Conservation (phyloP, 2,329 filamentous ascomycete genomes). For the Apiospora saccharicola region DNA sequence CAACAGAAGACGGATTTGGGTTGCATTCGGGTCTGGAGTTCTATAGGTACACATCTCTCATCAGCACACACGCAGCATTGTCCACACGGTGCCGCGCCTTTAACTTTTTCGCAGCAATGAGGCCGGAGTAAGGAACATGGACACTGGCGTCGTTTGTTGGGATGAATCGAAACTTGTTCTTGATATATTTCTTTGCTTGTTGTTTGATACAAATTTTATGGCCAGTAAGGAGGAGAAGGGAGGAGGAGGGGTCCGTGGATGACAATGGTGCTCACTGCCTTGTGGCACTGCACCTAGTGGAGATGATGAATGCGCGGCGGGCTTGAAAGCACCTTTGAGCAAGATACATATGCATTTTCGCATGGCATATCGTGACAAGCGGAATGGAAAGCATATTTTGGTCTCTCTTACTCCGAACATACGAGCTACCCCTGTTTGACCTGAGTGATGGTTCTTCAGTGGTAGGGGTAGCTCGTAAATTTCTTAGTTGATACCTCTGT, state of each 20-base stretch:
- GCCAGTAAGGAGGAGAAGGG: background rate
- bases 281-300: background rate
- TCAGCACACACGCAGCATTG: background rate
- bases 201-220: background rate
- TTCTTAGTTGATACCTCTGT: background rate
- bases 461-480: background rate
- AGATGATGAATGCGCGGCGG: background rate
- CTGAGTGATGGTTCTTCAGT: background rate
- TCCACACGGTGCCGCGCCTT: background rate
- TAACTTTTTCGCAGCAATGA: conserved; percentile 9
- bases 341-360: conserved; percentile 5
- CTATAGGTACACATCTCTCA: conserved; percentile 20
- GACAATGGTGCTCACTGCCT: background rate
- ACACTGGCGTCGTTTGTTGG: conserved; percentile 8
- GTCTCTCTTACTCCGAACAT: background rate
- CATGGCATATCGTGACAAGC: background rate
- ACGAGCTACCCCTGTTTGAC: background rate
- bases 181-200: background rate
- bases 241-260: background rate
- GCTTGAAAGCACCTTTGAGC: background rate
- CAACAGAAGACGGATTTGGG: conserved; percentile 7
- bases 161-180: background rate
- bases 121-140: conserved; percentile 13
- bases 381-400: background rate
- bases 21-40: conserved; percentile 19